These are phyloP conservation scores for Mucor piriformis DNA, from an alignment of 371 early-diverging fungal species.

Conservation along the genomic window DNA sequence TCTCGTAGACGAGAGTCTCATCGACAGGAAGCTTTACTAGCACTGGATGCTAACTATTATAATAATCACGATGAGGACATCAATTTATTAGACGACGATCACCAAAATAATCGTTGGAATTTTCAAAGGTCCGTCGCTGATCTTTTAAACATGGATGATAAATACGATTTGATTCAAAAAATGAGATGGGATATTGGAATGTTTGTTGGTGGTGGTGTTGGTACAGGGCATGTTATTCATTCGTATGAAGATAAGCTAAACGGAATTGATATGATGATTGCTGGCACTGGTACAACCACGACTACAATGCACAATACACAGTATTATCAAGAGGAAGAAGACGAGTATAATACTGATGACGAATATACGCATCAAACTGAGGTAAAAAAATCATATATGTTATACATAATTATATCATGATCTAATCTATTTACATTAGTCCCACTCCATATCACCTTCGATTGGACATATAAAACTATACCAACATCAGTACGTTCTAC, in stretches of 20 bases:
- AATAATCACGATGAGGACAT: conserved; percentile 10
- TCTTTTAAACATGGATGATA: conserved; percentile 36
- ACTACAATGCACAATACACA: not conserved
- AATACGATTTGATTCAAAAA: conserved; percentile 39
- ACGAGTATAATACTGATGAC: not conserved
- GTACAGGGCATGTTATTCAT: conserved; percentile 50
- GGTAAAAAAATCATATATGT: not conserved
- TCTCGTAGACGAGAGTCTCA: conserved; percentile 6
- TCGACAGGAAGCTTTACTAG: conserved; percentile 7
- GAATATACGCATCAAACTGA: not conserved
- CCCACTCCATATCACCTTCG: conserved; percentile 20
- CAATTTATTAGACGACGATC: not conserved
- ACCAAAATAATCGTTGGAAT: conserved; percentile 29
- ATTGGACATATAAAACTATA: conserved; percentile 29
- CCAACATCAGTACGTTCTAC: conserved; percentile 40
- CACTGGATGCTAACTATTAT: conserved; percentile 8
- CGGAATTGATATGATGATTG: conserved; percentile 49
- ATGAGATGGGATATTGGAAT: conserved; percentile 52
- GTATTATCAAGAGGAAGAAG: conserved; percentile 3
- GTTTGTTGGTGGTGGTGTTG: conserved; percentile 51
- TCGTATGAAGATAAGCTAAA: conserved; percentile 32
- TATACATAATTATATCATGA: not conserved
- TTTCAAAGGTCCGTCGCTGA: conserved; percentile 35
- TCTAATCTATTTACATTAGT: not conserved
- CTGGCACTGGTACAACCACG: conserved; percentile 41